These are phyloP conservation scores for Scheffersomyces coipomensis DNA, from an alignment of 805 yeast species.

Conservation along the genomic window DNA sequence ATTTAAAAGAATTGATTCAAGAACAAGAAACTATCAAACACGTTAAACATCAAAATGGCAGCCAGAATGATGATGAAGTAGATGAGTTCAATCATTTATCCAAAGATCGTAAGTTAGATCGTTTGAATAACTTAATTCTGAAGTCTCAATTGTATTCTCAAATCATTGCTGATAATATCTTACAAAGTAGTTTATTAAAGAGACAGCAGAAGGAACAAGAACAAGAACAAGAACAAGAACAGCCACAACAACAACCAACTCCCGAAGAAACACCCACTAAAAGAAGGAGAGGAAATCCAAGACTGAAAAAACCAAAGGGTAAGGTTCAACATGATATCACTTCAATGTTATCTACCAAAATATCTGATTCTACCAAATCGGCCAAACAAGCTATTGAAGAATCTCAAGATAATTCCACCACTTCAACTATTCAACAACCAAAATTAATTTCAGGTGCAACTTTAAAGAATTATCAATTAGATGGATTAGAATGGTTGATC, in stretches of 20 bases:
- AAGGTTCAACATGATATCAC: slow-evolving; percentile 10
- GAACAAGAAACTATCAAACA: not conserved
- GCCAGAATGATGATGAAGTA: slow-evolving; percentile 27
- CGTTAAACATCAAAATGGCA: too few relatives aligned
- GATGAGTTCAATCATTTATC: slow-evolving; percentile 44
- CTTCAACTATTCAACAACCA: slow-evolving; percentile 20
- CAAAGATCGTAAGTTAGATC: slow-evolving; percentile 57
- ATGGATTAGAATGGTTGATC: slow-evolving; percentile 88
- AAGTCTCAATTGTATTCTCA: slow-evolving; percentile 85
- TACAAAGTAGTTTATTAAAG: slow-evolving; percentile 41
- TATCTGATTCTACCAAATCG: slow-evolving; percentile 14
- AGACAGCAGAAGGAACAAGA: slow-evolving; percentile 10
- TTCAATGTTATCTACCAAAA: slow-evolving; percentile 15
- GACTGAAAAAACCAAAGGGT: slow-evolving; percentile 7
- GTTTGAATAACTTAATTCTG: slow-evolving; percentile 74
- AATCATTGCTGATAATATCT: slow-evolving; percentile 77
- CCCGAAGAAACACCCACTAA: slow-evolving; percentile 17
- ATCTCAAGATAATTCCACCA: slow-evolving; percentile 16
- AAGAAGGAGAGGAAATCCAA: slow-evolving; percentile 16
- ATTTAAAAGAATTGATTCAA: slow-evolving; percentile 5
- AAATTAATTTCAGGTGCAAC: slow-evolving; percentile 42
- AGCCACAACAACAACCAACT: slow-evolving; percentile 5
- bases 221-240: slow-evolving; percentile 11
- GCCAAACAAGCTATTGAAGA: slow-evolving; percentile 22
- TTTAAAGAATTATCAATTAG: slow-evolving; percentile 81